Base-by-base conservation (phyloP, 1,284 basidiomycete species). In the Wolfiporia cocos region DNA sequence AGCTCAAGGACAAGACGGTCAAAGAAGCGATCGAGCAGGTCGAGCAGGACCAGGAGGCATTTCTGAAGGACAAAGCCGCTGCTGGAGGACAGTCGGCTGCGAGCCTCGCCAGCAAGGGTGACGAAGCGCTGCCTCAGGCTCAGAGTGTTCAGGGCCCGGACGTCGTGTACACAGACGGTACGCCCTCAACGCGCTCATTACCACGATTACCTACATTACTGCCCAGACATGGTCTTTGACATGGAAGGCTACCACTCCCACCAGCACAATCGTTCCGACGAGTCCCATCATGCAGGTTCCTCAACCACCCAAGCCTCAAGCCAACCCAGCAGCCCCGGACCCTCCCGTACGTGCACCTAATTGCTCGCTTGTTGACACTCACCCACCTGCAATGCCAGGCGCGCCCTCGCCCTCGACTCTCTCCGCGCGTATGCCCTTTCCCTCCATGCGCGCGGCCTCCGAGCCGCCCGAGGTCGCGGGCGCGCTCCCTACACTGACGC, bases 121-220 rank as follows among this genome's bases (percentile, higher is more conserved):
- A 85, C 44, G 72, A 74, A 18, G 66, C 70, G 2, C 58, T 87
- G 22, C 74, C 73, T 9, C 58, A 65, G 32, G 54, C 74, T 15
- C 57, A 63, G 41, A 55, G 70, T 17, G 67, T 69, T 7, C 71
- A 80, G 45, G 70, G 73, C 34, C 83, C 85, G 17, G 74, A 76
- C 4, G 75, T 92, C 1, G 67, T 80, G 34, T 89, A 90, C 54
- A 80, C 73, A 31, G 64, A 76, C 42, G 73, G 89, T 76, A 57
- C 68, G 67, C 65, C 67, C 18, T 35, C 5, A 9, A 28, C 26
- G 14, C 20, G 47, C 72, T 47, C 35, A 38, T 29, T 34, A 42
- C 38, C 17, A 42, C 21, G 14, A 21, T 38, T 18, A 21, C 40
- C 10, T 11, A 44, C 39, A 35, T 38, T 29, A 49, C 34, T 20